A percentile compares a stretch with the other conserved stretches of the same genome.
These are phyloP conservation scores for Yarrowia phangngaensis DNA, from an alignment of 805 yeast species.

Conservation along the genomic window DNA sequence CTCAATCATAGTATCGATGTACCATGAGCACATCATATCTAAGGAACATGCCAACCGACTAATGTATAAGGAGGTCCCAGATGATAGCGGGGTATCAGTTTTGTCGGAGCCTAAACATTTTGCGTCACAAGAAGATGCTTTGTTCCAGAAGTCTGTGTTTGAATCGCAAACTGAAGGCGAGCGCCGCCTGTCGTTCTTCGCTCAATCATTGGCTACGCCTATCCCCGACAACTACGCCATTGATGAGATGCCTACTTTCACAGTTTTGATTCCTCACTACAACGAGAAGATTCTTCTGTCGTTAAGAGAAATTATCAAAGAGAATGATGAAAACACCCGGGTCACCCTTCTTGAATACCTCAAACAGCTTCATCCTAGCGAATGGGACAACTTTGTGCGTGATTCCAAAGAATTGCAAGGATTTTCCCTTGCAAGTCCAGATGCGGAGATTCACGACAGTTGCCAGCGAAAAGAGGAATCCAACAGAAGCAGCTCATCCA, in stretches of 20 bases:
- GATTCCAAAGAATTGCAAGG: constrained; percentile 53
- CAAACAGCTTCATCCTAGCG: constrained; percentile 64
- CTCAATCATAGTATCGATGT: constrained; percentile 77
- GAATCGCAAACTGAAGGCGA: constrained; percentile 70
- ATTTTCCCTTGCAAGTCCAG: constrained; percentile 15
- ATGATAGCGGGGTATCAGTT: constrained; percentile 42
- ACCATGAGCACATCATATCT: constrained; percentile 71
- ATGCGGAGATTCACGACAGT: constrained; percentile 1
- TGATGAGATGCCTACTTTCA: constrained; percentile 70
- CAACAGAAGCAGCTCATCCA: too few species aligned
- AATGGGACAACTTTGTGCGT: constrained; percentile 77
- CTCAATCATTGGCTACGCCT: constrained; percentile 83
- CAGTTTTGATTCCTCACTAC: constrained; percentile 84
- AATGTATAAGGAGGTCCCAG: constrained; percentile 49
- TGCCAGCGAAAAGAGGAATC: constrained; percentile 18
- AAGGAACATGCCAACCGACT: constrained; percentile 67
- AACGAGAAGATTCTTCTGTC: constrained; percentile 75
- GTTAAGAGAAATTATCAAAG: constrained; percentile 71
- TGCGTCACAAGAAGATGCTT: constrained; percentile 75
- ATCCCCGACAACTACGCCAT: constrained; percentile 69
- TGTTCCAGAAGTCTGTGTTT: constrained; percentile 55
- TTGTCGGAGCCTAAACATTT: constrained; percentile 74
- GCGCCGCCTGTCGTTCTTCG: constrained; percentile 80
- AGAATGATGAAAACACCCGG: constrained; percentile 57
- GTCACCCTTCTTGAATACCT: constrained; percentile 76